These are phyloP conservation scores for Fusarium sp. DNA, from an alignment of 2,329 filamentous ascomycete genomes.

Conservation along the genomic window DNA sequence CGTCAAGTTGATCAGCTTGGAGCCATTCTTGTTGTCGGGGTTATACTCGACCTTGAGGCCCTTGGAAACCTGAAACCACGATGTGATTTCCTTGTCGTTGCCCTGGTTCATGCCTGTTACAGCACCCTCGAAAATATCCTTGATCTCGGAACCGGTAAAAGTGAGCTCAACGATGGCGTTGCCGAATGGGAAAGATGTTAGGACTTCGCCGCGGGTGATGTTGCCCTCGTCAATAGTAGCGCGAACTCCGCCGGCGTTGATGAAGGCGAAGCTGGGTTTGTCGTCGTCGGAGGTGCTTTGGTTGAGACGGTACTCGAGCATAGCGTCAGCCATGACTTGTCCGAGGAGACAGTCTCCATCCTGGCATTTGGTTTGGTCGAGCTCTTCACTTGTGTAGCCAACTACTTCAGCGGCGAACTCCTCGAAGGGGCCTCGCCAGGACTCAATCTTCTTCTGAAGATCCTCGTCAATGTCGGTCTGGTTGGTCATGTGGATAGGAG, in stretches of 20 bases:
- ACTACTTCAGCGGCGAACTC: constrained; percentile 68
- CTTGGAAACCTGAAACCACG: constrained; percentile 70
- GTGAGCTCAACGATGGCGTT: constrained; percentile 71
- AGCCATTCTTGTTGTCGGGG: constrained; percentile 60
- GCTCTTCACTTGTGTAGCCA: constrained; percentile 63
- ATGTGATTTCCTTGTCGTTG: constrained; percentile 64
- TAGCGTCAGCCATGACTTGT: constrained; percentile 68
- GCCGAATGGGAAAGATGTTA: constrained; percentile 74
- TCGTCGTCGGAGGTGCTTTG: constrained; percentile 51
- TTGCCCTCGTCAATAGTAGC: constrained; percentile 70
- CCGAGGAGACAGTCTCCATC: constrained; percentile 68
- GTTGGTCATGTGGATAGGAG: constrained; percentile 73
- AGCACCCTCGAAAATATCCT: constrained; percentile 69
- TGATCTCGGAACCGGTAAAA: constrained; percentile 65
- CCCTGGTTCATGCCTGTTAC: constrained; percentile 66
- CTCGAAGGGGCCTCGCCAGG: constrained; percentile 71
- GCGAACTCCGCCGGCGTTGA: constrained; percentile 73
- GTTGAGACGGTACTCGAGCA: constrained; percentile 69
- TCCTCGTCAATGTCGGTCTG: constrained; percentile 65
- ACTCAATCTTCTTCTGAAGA: constrained; percentile 68
- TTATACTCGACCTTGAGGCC: constrained; percentile 69
- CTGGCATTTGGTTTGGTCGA: constrained; percentile 71
- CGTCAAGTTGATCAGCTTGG: constrained; percentile 63
- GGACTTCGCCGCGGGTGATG: constrained; percentile 71
- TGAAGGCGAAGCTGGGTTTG: constrained; percentile 66